phyloP scores from a whole-genome alignment of 306 rosid species.

The Rosa persica region DNA sequence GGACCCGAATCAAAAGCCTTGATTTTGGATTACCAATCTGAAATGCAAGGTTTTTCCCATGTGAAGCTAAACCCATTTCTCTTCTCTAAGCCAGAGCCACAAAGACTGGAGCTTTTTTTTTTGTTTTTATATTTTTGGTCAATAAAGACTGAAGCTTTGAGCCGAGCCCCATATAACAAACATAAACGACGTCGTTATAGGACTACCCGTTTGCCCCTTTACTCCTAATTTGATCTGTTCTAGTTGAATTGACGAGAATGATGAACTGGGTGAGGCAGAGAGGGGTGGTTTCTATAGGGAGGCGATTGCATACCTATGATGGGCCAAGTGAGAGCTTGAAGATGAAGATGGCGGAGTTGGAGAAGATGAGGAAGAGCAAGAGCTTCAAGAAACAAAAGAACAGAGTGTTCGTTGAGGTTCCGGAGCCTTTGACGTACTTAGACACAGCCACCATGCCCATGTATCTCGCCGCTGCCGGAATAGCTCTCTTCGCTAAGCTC shows the following conservation, averaged over 20 bases:
- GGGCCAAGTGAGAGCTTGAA: constrained; percentile 45
- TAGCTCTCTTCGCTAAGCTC: constrained; percentile 66
- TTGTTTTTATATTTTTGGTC: not conserved
- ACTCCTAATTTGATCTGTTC: not conserved
- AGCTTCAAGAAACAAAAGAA: constrained; percentile 36
- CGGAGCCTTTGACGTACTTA: constrained; percentile 61
- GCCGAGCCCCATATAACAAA: not conserved
- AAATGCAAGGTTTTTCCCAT: constrained; percentile 5
- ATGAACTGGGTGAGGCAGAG: constrained; percentile 38
- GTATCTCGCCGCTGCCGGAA: constrained; percentile 59
- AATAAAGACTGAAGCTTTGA: not conserved
- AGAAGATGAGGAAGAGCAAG: constrained; percentile 47
- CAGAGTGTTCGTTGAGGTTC: constrained; percentile 66
- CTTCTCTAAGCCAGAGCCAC: not conserved
- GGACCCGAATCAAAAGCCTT: constrained; percentile 3
- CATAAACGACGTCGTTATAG: not conserved
- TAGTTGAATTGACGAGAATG: not conserved
- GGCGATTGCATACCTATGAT: constrained; percentile 33
- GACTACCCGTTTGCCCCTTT: not conserved
- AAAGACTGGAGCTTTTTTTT: not conserved
- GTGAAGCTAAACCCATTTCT: constrained; percentile 17
- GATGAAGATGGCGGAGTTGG: constrained; percentile 46
- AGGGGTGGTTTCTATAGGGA: constrained; percentile 23
- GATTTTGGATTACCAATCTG: constrained; percentile 1
- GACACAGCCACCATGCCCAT: constrained; percentile 85